Evolutionary conservation across 108 stramenopile genomes (phyloP), one percentile per base, ranked within the genome.

Genomic region (Conticribra guillardii): DNA sequence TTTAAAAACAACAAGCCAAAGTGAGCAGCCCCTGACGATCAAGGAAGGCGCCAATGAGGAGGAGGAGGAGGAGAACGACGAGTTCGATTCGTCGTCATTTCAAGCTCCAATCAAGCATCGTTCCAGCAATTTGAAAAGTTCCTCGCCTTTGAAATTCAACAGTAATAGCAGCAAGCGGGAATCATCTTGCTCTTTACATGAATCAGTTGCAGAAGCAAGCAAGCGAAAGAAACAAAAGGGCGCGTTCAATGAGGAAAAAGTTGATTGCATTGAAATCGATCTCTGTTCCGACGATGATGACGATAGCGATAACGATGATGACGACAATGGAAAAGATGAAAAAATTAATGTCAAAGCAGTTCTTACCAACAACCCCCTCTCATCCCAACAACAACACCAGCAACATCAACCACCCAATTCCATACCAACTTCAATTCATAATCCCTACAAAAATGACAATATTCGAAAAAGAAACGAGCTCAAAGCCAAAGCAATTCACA

Each of bases 191-290:
- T 3, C 61, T 37, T 26, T 18, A 24, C 2, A 31, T 7, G 22
- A 22, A 18, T 26, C 69, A 51, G 28, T 21, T 41, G 37, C 37
- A 11, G 11, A 41, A 5, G 5, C 5, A 41, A 9, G 37, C 37
- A 41, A 41, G 37, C 37, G 11, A 26, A 34, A 54, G n/a, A 16
- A 47, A 28, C 15, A 68, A 27, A 46, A 46, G 22, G 0, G 24
- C 23, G 1, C 11, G 5, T 41, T 41, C 37, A 5, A 5, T 41
- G 47, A 53, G 37, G 23, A 68, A 34, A 44, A 54, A 7, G 34
- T 57, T 0, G 64, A 72, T 30, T 67, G 71, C 57, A 69, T 69
- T 51, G 68, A 69, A 24, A 69, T 69, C 56, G 68, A 69, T 50
- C 46, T 58, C 19, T 69, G 54, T 22, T 69, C 57, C 5, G 48